Evolutionary conservation across 192 early-diverging fungal genomes (phyloP).

Genomic region (Borealophlyctis nickersoniae): DNA sequence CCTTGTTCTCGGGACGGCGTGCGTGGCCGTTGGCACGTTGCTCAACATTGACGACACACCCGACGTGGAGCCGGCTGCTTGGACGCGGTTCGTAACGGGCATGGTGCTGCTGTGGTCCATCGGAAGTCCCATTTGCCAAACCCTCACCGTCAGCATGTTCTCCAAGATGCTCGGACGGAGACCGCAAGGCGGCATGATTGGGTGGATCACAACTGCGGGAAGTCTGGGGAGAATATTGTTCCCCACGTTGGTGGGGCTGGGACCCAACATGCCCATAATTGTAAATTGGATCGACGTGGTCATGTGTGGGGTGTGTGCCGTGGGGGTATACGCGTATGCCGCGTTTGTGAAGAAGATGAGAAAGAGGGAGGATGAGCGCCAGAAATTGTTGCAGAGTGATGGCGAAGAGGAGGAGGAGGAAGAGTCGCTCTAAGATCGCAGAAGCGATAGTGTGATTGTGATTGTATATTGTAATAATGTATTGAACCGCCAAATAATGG

Average conservation of each 20-base stretch:
- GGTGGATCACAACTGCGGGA: conserved; percentile 39
- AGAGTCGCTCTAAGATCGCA: no score
- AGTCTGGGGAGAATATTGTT: conserved; percentile 35
- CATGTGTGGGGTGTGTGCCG: not conserved
- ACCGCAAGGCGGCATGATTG: conserved; percentile 32
- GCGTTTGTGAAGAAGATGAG: not conserved
- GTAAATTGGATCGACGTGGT: not conserved
- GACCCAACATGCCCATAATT: not conserved
- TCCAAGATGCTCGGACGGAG: conserved; percentile 32
- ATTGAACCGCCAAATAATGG: no score
- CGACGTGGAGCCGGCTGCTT: not conserved
- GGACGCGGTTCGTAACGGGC: conserved; percentile 22
- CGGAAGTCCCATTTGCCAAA: conserved; percentile 39
- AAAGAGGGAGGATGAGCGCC: not conserved
- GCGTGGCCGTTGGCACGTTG: conserved; percentile 13
- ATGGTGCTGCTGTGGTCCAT: conserved; percentile 37
- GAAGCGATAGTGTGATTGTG: no score
- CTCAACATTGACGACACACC: conserved; percentile 20
- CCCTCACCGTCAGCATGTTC: conserved; percentile 36
- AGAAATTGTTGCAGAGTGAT: not conserved
- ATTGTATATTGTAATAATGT: no score
- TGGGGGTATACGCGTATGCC: not conserved
- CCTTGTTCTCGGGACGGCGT: conserved; percentile 11
- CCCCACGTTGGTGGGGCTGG: conserved; percentile 19
- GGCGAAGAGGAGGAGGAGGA: no score